Base-by-base conservation (phyloP, 1,284 basidiomycete species). In the Irpex sp. region DNA sequence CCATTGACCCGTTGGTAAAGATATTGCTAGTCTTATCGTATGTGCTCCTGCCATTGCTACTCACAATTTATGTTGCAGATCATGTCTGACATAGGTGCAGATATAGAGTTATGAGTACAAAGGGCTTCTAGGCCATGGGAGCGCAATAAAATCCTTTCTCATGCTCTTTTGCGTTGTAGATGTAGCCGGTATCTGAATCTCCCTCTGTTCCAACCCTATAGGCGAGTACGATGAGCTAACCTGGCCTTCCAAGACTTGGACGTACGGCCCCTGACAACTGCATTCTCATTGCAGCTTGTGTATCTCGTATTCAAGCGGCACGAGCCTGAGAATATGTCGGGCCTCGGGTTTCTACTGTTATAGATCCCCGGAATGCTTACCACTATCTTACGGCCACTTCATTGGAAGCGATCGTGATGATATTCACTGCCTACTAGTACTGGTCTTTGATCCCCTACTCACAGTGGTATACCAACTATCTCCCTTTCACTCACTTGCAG, bases 401-500 rank as follows among this genome's bases (percentile, higher is more conserved):
- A 15, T 7, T 58, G 0, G 26, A 5, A 13, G 59, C 63, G 2
- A 11, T 51, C 26, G 3, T 26, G 26, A 26, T 26, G 4, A 2
- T 51, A 6, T 56, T 44, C 6, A 44, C 64, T 2, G 61, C 40
- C 48, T 1, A 36, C 1, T 17, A 34, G 1, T 66, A 66, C 48
- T 67, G 62, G 62, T 49, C 61, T 9, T 48, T 66, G 19, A 17
- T 66, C 8, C 26, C 62, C 15, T 44, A 8, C 61, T 62, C 17
- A 54, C 59, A 31, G 52, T 66, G 13, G 58, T 44, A 5, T 68
- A 67, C 40, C 60, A 66, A 5, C 8, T 68, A 1, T 67, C 64
- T 4, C 66, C 67, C 2, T 64, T 68, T 37, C 67, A 68, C 47
- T 64, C 67, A 5, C 60, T 68, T 5, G 67, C 67, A 5, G 26